phyloP scores from a whole-genome alignment of 192 early-diverging fungal species.

The Entrophospora sp. region DNA sequence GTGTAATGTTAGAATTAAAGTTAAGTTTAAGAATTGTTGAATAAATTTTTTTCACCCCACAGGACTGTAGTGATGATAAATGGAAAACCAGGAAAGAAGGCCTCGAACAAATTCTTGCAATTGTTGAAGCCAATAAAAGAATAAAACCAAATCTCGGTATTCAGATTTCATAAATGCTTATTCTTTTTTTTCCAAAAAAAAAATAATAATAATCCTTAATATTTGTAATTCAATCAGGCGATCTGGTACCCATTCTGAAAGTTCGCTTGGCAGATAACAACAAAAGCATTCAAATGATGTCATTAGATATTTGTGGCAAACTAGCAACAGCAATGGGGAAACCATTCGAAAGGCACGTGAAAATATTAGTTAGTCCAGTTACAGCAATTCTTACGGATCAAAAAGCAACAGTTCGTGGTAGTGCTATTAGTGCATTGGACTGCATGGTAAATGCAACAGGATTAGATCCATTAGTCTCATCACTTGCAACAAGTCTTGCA shows the following conservation, averaged over 20 bases:
- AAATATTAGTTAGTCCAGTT: conserved; percentile 60
- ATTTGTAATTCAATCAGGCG: conserved; percentile 31
- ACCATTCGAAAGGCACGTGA: conserved; percentile 71
- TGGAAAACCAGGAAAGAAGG: conserved; percentile 94
- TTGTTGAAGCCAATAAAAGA: conserved; percentile 75
- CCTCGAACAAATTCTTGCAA: conserved; percentile 68
- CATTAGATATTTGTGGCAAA: conserved; percentile 71
- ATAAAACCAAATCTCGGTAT: conserved; percentile 68
- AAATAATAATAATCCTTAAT: too few species aligned
- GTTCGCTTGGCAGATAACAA: conserved; percentile 81
- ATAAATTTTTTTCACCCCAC: not conserved
- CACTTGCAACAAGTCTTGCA: conserved; percentile 55
- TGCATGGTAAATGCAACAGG: conserved; percentile 59
- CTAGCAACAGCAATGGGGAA: conserved; percentile 79
- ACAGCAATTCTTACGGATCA: conserved; percentile 77
- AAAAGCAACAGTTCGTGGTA: conserved; percentile 76
- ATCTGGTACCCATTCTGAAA: conserved; percentile 76
- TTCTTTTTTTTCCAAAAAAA: too few species aligned
- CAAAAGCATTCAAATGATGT: conserved; percentile 73
- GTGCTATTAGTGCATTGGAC: conserved; percentile 65
- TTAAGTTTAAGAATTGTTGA: conserved; percentile 14
- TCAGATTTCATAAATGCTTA: too few species aligned
- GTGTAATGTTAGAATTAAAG: conserved; percentile 17
- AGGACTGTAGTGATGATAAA: conserved; percentile 68
- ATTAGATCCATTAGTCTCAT: conserved; percentile 60